Base-by-base conservation (phyloP, 2,329 filamentous ascomycete genomes). In the Alternaria infectoria region DNA sequence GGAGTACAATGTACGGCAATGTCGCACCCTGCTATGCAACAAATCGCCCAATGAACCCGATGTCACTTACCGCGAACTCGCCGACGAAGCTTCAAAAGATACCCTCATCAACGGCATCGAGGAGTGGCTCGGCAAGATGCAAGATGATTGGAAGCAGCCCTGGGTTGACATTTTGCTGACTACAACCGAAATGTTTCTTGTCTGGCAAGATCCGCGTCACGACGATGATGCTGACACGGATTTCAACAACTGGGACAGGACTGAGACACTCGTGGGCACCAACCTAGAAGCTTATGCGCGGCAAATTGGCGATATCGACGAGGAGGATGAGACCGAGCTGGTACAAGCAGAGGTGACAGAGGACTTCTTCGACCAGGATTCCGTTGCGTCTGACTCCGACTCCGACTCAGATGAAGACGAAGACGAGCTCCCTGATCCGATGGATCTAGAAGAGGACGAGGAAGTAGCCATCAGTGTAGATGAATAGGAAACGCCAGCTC, bases 1-100 rank as follows among this genome's bases (percentile, higher is more conserved):
- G 54, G 26, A 59, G 7, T 69, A 57, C n/a, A 52, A 46, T 25
- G 32, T 72, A 7, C 23, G 51, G 2, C 67, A 70, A n/a, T 70
- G 66, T 32, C 61, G 63, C 2, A 58, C 69, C 1, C 54, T 72
- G 12, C 46, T 63, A 3, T 54, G 63, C 21, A 30, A 59, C 15
- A 43, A 36, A 32, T 32, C 30, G 30, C 30, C 30, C 13, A 32
- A 32, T 32, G 30, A 32, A 32, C 30, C 30, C 13, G 30, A 62
- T 5, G 32, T 68, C 1, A 58, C 28, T 11, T 72, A 69, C 26
- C 32, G 44, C 15, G 57, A 65, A 45, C 46, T 70, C 9, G 62
- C 56, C n/a, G 45, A 43, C 5, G 54, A 54, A 0, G 12, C 15
- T 5, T 59, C 62, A 17, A 54, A 66, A 6, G 54, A 59, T 5